These are phyloP conservation scores for Nigrograna mackinnonii DNA, from an alignment of 2,329 filamentous ascomycete species.

Conservation along the genomic window DNA sequence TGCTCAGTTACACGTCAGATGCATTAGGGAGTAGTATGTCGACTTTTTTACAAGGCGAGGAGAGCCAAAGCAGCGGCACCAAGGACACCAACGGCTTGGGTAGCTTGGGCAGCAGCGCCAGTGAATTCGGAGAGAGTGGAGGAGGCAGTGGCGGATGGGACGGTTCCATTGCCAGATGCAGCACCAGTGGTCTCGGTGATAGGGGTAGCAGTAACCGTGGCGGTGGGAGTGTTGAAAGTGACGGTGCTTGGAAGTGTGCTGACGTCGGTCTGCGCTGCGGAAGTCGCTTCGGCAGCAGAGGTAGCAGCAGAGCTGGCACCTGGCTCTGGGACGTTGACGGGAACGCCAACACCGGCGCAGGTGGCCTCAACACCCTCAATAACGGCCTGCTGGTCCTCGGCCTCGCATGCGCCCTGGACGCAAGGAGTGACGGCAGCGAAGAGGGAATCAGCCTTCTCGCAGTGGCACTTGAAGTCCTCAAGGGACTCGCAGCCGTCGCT, in stretches of 20 bases:
- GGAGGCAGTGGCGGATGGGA: constrained; percentile 10
- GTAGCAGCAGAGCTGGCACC: constrained; percentile 13
- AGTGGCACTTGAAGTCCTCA: constrained; percentile 55
- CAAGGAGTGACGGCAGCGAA: constrained; percentile 49
- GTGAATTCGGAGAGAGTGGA: constrained; percentile 31
- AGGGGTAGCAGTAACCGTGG: constrained; percentile 6
- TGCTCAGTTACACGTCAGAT: too few species aligned
- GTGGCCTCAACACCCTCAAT: constrained; percentile 32
- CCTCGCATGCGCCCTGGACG: constrained; percentile 46
- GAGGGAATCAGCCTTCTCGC: constrained; percentile 48
- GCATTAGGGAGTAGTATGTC: too few species aligned
- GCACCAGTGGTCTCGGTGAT: constrained; percentile 12
- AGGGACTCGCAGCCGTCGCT: constrained; percentile 50
- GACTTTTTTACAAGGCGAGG: constrained; percentile 37
- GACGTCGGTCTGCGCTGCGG: neutral
- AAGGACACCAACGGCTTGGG: constrained; percentile 35
- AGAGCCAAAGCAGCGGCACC: constrained; percentile 39
- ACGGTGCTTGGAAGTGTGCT: constrained; percentile 5
- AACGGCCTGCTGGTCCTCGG: constrained; percentile 38
- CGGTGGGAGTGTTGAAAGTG: constrained; percentile 4
- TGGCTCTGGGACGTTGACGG: constrained; percentile 29
- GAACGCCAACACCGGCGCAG: constrained; percentile 35
- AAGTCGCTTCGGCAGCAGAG: constrained; percentile 5
- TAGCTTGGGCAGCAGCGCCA: constrained; percentile 35
- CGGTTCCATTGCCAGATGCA: constrained; percentile 1